These are phyloP conservation scores for Lepidium campestre DNA, from an alignment of 441 rosid genomes.

Conservation along the genomic window DNA sequence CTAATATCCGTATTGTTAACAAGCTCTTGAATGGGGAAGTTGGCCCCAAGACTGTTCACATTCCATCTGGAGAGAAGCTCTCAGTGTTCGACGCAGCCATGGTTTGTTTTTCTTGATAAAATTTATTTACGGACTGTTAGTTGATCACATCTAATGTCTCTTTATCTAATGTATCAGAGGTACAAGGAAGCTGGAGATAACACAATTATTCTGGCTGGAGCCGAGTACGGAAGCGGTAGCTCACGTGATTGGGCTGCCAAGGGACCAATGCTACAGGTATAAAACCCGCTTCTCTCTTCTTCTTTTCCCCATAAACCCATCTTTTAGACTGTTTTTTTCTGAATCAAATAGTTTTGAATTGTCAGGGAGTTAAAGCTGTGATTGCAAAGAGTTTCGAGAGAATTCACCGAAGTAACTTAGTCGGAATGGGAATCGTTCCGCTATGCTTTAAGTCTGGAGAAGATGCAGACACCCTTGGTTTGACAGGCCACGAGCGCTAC, in stretches of 20 bases:
- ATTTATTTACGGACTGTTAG: neutral
- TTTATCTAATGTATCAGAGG: conserved; percentile 12
- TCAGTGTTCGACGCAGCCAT: conserved; percentile 41
- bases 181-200: conserved; percentile 40
- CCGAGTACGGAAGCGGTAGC: conserved; percentile 49
- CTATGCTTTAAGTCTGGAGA: conserved; percentile 39
- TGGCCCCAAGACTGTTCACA: conserved; percentile 44
- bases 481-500: conserved; percentile 37
- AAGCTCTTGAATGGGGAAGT: conserved; percentile 45
- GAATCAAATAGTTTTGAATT: neutral
- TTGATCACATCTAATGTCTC: neutral
- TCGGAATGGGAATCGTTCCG: conserved; percentile 40
- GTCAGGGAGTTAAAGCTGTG: conserved; percentile 42
- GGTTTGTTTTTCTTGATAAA: conserved; percentile 21
- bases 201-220: conserved; percentile 41
- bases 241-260: conserved; percentile 55
- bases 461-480: conserved; percentile 31
- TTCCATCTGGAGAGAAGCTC: conserved; percentile 45
- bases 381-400: conserved; percentile 47
- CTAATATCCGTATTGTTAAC: conserved; percentile 39
- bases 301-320: too few species aligned
- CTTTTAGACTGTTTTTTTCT: neutral
- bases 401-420: conserved; percentile 39
- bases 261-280: conserved; percentile 43
- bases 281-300: too few species aligned